Base-by-base conservation (phyloP, 306 rosid genomes). In the Spatholobus suberectus region DNA sequence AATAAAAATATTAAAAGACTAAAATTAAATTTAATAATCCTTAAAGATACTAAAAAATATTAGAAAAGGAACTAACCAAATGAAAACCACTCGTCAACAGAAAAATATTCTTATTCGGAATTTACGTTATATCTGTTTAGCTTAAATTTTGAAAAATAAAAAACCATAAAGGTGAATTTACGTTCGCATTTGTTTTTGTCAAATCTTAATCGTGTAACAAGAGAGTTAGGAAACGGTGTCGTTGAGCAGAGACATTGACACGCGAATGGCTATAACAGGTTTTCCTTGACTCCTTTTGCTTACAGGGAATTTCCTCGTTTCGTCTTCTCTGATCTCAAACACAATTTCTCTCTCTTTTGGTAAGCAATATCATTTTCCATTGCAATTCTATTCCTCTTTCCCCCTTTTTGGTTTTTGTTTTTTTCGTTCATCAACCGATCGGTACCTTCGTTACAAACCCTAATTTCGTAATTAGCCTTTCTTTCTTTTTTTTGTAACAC, bases 361-460 rank as follows among this genome's bases (percentile, higher is more conserved):
- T 83, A 43, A 63, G 11, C 41, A 62, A 75, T 51, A 0, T 59
- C 10, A 7, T 54, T 15, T 46, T 38, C 15, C 57, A 20, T 71
- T 76, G 4, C 62, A 15, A 65, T 20, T n/a, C 58, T 6, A 6
- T 54, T 15, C 6, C 14, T 5, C 1, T 27, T 6, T 55, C 8
- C 3, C 5, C 44, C 5, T 37, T 20, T 68, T 7, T 21, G 0
- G 4, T 8, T 23, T 15, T 5, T 55, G 38, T 74, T 0, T 15
- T 20, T 70, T 18, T 27, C 6, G 6, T 18, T 11, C 61, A 49
- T 34, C 21, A 62, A 49, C 66, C 7, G 70, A 76, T 76, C 74
- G 21, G 20, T 75, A 17, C 61, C 52, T 5, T 32, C 34, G 4
- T 57, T 9, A 21, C 51, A 70, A 87, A 80, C 85, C 81, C 89